phyloP scores from a whole-genome alignment of 108 stramenopile genomes.

The Parmales sp. region DNA sequence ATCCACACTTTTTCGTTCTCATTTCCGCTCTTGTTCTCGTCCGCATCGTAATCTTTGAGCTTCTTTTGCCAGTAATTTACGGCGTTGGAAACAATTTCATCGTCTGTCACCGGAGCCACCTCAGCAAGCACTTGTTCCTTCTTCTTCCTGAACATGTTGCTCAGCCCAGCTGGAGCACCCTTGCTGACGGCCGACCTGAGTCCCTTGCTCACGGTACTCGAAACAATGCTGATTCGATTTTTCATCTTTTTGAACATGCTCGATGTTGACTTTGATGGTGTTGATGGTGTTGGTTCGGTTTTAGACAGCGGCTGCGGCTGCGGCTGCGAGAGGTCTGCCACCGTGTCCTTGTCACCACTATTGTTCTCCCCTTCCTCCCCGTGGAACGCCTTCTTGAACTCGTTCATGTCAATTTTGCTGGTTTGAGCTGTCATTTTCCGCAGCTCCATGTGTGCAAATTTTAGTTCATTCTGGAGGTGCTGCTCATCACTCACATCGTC shows the following conservation, averaged over 20 bases:
- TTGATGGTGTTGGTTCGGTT: too few relatives aligned
- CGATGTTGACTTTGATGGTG: too few relatives aligned
- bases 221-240: neutral
- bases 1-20: neutral
- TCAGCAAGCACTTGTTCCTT: neutral
- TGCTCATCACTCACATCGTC: too few relatives aligned
- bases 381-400: constrained; percentile 7
- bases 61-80: constrained; percentile 1
- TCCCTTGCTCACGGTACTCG: neutral
- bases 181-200: too few relatives aligned
- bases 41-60: neutral
- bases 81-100: neutral
- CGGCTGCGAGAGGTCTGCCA: neutral
- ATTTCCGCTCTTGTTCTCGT: neutral
- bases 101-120: neutral
- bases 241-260: neutral
- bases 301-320: too few relatives aligned
- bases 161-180: neutral
- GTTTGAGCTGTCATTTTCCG: neutral
- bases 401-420: neutral
- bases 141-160: neutral
- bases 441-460: neutral
- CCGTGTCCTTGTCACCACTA: neutral
- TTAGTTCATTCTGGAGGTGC: neutral
- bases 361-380: neutral